phyloP scores from a whole-genome alignment of 176 grass and related monocot genomes.

The Zea mays region Zm-B73-REFERENCE-NAM-5.0 NC_050100.1:66706501-66707000 shows the following conservation, averaged over 20 bases:
- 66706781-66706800: neutral
- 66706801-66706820: too few relatives aligned
- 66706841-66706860: neutral
- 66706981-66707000: slow-evolving; percentile 46
- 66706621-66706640: slow-evolving; percentile 39
- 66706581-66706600: slow-evolving; percentile 16
- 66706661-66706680: slow-evolving; percentile 79
- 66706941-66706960: slow-evolving; percentile 63
- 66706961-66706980: slow-evolving; percentile 85
- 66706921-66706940: slow-evolving; percentile 69
- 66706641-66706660: slow-evolving; percentile 69
- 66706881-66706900: slow-evolving; percentile 93
- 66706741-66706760: slow-evolving; percentile 93
- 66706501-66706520: slow-evolving; percentile 80
- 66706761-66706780: slow-evolving; percentile 82
- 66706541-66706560: slow-evolving; percentile 23
- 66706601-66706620: neutral
- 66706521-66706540: slow-evolving; percentile 71
- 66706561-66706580: slow-evolving; percentile 27
- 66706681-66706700: slow-evolving; percentile 68
- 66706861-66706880: slow-evolving; percentile 84
- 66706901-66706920: slow-evolving; percentile 72
- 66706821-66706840: neutral
- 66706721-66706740: slow-evolving; percentile 95
- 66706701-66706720: slow-evolving; percentile 94